Evolutionary conservation across 768 basidiomycete genomes (phyloP).

Genomic region (Phylloporus arenicola): DNA sequence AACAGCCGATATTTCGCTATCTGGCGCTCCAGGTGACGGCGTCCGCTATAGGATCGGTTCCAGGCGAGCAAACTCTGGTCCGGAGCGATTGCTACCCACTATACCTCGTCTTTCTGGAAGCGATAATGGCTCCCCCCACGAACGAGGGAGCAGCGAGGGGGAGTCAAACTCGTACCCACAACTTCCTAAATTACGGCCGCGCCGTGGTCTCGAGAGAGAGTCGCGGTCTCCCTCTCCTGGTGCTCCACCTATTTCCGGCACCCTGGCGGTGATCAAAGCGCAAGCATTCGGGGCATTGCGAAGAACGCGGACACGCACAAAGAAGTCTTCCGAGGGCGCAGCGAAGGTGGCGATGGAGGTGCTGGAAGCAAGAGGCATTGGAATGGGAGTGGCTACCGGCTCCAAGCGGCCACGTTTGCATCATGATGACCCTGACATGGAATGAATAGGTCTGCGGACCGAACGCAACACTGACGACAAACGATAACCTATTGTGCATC

Average conservation of each 20-base stretch:
- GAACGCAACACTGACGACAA: conserved; percentile 16
- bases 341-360: conserved; percentile 75
- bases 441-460: conserved; percentile 15
- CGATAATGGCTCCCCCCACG: conserved; percentile 48
- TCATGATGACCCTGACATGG: conserved; percentile 46
- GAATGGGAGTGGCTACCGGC: conserved; percentile 39
- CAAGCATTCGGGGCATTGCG: conserved; percentile 84
- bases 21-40: conserved; percentile 46
- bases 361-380: conserved; percentile 74
- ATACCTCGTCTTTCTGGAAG: conserved; percentile 46
- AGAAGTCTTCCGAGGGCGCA: conserved; percentile 65
- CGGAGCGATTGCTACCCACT: conserved; percentile 46
- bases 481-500: conserved; percentile 28
- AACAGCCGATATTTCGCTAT: conserved; percentile 62
- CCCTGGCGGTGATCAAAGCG: conserved; percentile 86
- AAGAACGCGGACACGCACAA: conserved; percentile 68
- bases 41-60: conserved; percentile 56
- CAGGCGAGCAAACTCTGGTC: conserved; percentile 44
- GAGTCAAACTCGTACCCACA: conserved; percentile 41
- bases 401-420: conserved; percentile 44
- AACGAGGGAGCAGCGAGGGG: conserved; percentile 52
- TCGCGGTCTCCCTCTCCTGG: conserved; percentile 45
- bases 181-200: conserved; percentile 41
- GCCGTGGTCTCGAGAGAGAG: conserved; percentile 44
- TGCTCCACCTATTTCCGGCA: conserved; percentile 58